Base-by-base conservation (phyloP, 1,284 basidiomycete species). In the Prillingera fragicola region DNA sequence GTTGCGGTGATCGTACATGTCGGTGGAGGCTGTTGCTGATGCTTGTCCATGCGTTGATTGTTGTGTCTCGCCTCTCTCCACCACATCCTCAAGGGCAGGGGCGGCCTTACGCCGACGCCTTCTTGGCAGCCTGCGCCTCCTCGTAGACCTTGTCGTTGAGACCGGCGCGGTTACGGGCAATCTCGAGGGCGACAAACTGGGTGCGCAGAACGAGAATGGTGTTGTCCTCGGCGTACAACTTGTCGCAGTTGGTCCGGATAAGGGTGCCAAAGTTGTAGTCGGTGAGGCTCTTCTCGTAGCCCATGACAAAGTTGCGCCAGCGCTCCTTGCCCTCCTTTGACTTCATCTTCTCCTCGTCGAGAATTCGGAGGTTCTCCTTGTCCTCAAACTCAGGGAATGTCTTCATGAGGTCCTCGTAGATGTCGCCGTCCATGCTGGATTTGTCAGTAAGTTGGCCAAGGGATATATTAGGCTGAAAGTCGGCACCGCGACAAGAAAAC, bases 181-280 rank as follows among this genome's bases (percentile, higher is more conserved):
- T 95, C 84, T 96, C 91, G 64, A 90, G 79, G 22, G 87, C 89
- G 61, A 91, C 90, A 75, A 96, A 97, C 76, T 92, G 77, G 14
- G 73, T 55, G 37, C 63, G 55, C 77, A 55, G 68, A 86, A 92
- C 89, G 63, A 99, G 94, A 51, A 96, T 94, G 12, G 89, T 88
- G 75, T 97, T 98, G 41, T 76, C 80, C 75, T 98, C 86, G 9
- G 81, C 83, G 72, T 98, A 99, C 64, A 94, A 88, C 51, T 81
- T 78, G 38, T 75, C 76, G 27, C 83, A 78, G 65, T 95, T 81
- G 42, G 80, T 84, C 39, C 95, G 82, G 57, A 99, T 85, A 57
- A 99, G 76, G 3, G 89, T 96, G 24, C 95, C 95, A 73, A 97
- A 96, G 77, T 97, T 98, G 75, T 86, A 90, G 62, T 98, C 92